phyloP scores from a whole-genome alignment of 2,329 filamentous ascomycete species.

The Escovopsis sp. region DNA sequence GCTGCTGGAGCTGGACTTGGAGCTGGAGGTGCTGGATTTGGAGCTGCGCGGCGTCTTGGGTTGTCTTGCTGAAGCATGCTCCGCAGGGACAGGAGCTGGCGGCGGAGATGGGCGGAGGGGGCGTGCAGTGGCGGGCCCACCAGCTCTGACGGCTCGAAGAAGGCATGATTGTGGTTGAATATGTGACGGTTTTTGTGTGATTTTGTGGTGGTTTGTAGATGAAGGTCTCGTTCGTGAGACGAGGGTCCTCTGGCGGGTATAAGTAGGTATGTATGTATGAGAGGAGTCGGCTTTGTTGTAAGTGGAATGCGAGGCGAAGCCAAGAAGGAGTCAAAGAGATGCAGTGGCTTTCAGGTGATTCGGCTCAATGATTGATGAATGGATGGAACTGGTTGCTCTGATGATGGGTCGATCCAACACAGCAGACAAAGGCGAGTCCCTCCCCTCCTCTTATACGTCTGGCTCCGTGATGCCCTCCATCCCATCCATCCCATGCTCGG shows the following conservation, averaged over 20 bases:
- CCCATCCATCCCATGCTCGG: too few relatives aligned
- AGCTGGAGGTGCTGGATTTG: background rate
- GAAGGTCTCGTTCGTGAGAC: background rate
- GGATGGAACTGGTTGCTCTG: too few relatives aligned
- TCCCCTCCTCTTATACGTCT: too few relatives aligned
- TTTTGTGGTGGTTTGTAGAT: background rate
- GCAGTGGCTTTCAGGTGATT: too few relatives aligned
- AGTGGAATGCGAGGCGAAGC: too few relatives aligned
- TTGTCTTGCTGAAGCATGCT: constrained; percentile 16
- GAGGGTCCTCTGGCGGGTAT: background rate
- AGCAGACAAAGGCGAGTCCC: too few relatives aligned
- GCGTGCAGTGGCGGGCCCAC: constrained; percentile 26
- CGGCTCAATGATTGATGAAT: too few relatives aligned
- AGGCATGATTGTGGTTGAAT: background rate
- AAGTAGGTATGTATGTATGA: background rate
- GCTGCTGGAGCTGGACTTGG: background rate
- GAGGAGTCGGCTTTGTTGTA: too few relatives aligned
- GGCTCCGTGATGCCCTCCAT: too few relatives aligned
- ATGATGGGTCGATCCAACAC: too few relatives aligned
- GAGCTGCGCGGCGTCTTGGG: background rate
- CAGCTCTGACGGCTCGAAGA: constrained; percentile 15
- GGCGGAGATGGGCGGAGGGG: constrained; percentile 22
- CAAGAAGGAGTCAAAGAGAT: too few relatives aligned
- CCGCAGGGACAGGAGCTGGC: constrained; percentile 22
- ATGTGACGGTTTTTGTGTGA: too few relatives aligned